Base-by-base conservation (phyloP, 129 eudicot species). In the Flaveria trinervia region DNA sequence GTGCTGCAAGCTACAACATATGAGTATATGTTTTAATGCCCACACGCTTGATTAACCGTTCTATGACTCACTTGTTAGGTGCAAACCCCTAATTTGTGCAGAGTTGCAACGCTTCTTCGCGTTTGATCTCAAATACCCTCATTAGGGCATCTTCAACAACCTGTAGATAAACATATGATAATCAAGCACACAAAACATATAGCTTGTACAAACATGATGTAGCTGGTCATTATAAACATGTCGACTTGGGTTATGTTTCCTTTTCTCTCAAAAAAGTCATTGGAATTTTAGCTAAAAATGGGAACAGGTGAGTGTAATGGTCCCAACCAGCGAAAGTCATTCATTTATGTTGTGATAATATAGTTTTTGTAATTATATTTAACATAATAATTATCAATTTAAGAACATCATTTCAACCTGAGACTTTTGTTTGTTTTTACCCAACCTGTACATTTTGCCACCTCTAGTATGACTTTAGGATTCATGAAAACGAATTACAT, bases 81-180 rank as follows among this genome's bases (percentile, higher is more conserved):
- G 56, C 43, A 60, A 26, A 48, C 45, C 18, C 43, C 62, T 62
- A 55, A 70, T 80, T 84, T 88, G 88, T 12, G 83, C 96, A 16
- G 68, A 83, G 52, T 79, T 86, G 95, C 82, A 93, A 72, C 49
- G 82, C 89, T 85, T 93, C 98, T 67, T 93, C 91, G 8, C 89
- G 69, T 72, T 93, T 93, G 76, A 90, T 77, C 83, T 92, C 93
- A 60, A 92, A 92, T 14, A 92, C 84, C 80, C 72, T 92, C 15
- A 85, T 44, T 59, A 93, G 86, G 11, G 67, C 98, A 79, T 93
- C 98, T 84, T 90, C 97, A 41, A 93, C 97, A 67, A 88, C 97
- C 98, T 93, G 88, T 52, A 28, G 22, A 71, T 75, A 41, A 77
- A 41, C 39, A 71, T 17, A 52, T 23, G 16, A 79, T 12, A 59